Evolutionary conservation across 1,284 basidiomycete species (phyloP), one percentile per base, ranked within the genome.

Genomic region (Cryptococcus deneoformans): DNA sequence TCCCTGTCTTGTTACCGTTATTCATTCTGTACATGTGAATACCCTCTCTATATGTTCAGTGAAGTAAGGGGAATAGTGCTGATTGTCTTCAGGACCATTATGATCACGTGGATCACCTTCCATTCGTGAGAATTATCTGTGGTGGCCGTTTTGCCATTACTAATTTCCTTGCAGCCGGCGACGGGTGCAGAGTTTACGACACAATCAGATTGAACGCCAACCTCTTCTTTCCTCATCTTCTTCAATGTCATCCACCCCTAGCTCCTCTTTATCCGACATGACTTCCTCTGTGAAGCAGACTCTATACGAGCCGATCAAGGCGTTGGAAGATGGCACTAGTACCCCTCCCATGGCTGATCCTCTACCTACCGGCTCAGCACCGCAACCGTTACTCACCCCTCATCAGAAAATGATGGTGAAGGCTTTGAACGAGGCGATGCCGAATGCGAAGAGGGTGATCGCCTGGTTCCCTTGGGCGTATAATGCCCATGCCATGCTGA

Each of bases 391-490:
- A 11, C 58, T 76, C n/a, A 69, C 67, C 0, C 45, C 60, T 0
- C 50, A 51, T 8, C 74, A 76, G 52, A 66, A 62, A 36, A n/a
- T 35, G 16, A 76, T 76, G 65, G 56, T 71, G 5, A 34, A 48
- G 11, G 60, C 68, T 46, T 50, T 76, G 20, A 61, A 67, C 35
- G 35, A 40, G 20, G 51, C 54, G 0, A 58, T 74, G 20, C 71
- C 70, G 12, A 63, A 70, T 43, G 60, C 71, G 12, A 62, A 75
- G 57, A 61, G 70, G 44, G 56, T 76, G 16, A 57, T 73, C 11
- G 64, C 67, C 9, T 76, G 73, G 73, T 76, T 72, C 55, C 74
- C 73, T 0, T 65, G 62, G 59, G 69, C 59, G n/a, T 75, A 65
- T 56, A 76, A 76, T 50, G 54, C 65, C 12, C 74, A 76, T 60